Evolutionary conservation across 192 early-diverging fungal species (phyloP).

Genomic region (Borealophlyctis nickersoniae): DNA sequence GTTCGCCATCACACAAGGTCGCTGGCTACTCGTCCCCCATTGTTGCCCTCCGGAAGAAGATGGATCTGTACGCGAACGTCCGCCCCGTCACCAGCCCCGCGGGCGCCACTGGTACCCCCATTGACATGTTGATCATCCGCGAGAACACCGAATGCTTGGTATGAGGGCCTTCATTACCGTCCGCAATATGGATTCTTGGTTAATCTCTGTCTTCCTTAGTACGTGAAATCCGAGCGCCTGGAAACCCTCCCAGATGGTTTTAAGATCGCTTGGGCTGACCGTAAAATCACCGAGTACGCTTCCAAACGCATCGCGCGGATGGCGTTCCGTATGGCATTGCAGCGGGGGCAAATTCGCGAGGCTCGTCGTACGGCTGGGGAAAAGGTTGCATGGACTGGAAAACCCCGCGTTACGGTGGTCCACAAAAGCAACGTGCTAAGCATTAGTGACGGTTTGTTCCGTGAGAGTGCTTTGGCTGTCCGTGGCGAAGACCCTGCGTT

Average conservation of each 20-base stretch:
- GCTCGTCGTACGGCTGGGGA: not conserved
- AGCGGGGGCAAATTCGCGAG: conserved; percentile 42
- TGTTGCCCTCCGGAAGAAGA: conserved; percentile 89
- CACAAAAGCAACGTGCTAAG: conserved; percentile 98
- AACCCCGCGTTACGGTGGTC: conserved; percentile 79
- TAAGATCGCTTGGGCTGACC: conserved; percentile 78
- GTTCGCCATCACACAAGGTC: conserved; percentile 97
- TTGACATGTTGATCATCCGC: conserved; percentile 96
- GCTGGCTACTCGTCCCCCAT: conserved; percentile 98
- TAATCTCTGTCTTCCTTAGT: conserved; percentile 42
- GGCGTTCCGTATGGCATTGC: conserved; percentile 90
- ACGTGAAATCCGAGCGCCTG: conserved; percentile 77
- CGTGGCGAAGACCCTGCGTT: conserved; percentile 63
- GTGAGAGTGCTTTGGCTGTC: conserved; percentile 72
- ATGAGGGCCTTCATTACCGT: conserved; percentile 1
- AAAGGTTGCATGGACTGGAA: not conserved
- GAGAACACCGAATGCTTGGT: conserved; percentile 98
- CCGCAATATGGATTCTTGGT: not conserved
- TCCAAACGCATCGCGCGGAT: conserved; percentile 82
- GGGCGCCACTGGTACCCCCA: conserved; percentile 56
- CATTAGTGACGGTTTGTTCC: conserved; percentile 93
- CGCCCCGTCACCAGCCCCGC: conserved; percentile 80
- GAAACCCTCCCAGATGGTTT: conserved; percentile 60
- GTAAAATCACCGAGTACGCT: conserved; percentile 86
- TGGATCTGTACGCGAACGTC: conserved; percentile 97